phyloP scores from a whole-genome alignment of 495 filamentous ascomycete genomes.

The Aspergillus homomorphus region DNA sequence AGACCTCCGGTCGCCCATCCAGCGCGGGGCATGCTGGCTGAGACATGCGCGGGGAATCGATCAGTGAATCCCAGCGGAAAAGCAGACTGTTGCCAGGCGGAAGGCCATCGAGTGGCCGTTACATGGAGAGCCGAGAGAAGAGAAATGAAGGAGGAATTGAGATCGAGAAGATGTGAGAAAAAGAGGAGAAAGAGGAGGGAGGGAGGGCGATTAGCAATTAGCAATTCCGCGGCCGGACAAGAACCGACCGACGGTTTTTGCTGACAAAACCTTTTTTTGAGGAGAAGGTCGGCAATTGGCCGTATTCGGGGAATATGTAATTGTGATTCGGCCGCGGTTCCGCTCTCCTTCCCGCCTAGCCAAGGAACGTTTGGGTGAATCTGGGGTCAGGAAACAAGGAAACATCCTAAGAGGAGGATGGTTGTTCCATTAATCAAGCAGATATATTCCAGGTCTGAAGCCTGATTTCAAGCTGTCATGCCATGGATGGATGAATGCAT shows the following conservation, averaged over 20 bases:
- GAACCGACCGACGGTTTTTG: slow-evolving; percentile 4
- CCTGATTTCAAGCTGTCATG: no score
- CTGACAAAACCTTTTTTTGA: slow-evolving; percentile 24
- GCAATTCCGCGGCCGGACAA: slow-evolving; percentile 20
- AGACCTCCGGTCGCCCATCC: slow-evolving; percentile 27
- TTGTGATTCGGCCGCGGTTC: not conserved
- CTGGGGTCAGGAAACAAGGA: not conserved
- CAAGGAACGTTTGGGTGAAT: not conserved
- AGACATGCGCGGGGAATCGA: slow-evolving; percentile 25
- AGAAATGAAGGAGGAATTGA: slow-evolving; percentile 2
- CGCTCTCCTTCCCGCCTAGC: not conserved
- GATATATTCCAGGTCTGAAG: no score
- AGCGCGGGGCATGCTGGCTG: slow-evolving; percentile 36
- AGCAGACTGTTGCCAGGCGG: slow-evolving; percentile 13
- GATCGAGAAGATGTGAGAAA: slow-evolving; percentile 6
- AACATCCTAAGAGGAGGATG: not conserved
- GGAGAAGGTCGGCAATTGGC: slow-evolving; percentile 5
- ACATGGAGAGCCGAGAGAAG: slow-evolving; percentile 17
- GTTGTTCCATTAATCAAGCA: no score
- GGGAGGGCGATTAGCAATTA: slow-evolving; percentile 11
- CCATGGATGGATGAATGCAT: no score
- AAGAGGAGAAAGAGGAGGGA: not conserved
- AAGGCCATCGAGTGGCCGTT: slow-evolving; percentile 26
- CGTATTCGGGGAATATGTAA: not conserved
- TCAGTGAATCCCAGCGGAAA: slow-evolving; percentile 6